Evolutionary conservation across 768 basidiomycete species (phyloP).

Genomic region (Zangia roseola): DNA sequence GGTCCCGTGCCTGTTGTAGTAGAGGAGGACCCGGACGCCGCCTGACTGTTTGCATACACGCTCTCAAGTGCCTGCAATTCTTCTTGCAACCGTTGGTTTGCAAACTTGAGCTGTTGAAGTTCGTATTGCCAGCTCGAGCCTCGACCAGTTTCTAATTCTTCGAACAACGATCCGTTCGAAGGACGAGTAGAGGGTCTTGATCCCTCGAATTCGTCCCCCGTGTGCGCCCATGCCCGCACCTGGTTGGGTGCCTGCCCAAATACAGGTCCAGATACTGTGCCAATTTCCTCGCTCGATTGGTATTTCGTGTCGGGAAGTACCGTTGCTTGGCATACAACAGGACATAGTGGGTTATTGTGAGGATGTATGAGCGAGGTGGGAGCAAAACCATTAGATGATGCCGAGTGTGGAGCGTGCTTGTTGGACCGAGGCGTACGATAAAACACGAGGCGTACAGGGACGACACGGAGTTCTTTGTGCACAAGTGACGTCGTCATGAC

Average conservation of each 20-base stretch:
- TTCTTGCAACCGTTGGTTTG: constrained; percentile 62
- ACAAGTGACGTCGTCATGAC: constrained; percentile 33
- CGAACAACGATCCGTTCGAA: constrained; percentile 53
- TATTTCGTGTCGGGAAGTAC: constrained; percentile 11
- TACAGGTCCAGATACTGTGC: not conserved
- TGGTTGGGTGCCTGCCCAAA: not conserved
- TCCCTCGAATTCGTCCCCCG: not conserved
- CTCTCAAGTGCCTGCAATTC: constrained; percentile 48
- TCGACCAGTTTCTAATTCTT: constrained; percentile 63
- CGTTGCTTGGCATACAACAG: constrained; percentile 31
- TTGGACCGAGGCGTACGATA: constrained; percentile 33
- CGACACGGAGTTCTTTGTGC: constrained; percentile 36
- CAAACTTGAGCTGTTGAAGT: constrained; percentile 76
- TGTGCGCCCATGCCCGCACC: not conserved
- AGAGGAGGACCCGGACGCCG: not conserved
- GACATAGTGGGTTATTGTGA: constrained; percentile 19
- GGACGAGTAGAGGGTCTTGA: constrained; percentile 13
- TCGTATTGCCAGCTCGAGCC: constrained; percentile 93
- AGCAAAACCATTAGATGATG: not conserved
- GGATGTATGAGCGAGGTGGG: constrained; percentile 15
- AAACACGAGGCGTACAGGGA: constrained; percentile 35
- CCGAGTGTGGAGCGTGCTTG: not conserved
- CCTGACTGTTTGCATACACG: not conserved
- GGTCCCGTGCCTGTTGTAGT: not conserved
- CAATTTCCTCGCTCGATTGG: not conserved